Evolutionary conservation across 768 basidiomycete species (phyloP).

Genomic region (Psilocybe tampanensis): DNA sequence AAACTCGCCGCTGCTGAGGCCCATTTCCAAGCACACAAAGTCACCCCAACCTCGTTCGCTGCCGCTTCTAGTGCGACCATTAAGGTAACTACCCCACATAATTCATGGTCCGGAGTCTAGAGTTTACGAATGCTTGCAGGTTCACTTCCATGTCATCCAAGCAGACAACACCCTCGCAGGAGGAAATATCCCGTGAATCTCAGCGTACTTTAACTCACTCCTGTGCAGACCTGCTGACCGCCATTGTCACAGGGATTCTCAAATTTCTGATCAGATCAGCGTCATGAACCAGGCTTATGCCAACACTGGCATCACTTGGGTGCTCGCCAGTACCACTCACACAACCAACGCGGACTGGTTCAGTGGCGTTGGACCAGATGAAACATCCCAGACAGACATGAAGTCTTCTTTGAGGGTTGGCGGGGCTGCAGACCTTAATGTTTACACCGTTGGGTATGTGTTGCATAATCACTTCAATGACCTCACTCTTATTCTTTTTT

Average conservation of each 20-base stretch:
- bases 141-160: slow-evolving; percentile 43
- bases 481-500: not conserved
- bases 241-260: slow-evolving; percentile 31
- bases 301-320: slow-evolving; percentile 37
- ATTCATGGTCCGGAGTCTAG: not conserved
- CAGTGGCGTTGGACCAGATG: slow-evolving; percentile 38
- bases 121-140: no score
- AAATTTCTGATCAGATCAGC: slow-evolving; percentile 37
- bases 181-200: slow-evolving; percentile 44
- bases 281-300: slow-evolving; percentile 46
- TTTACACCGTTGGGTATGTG: slow-evolving; percentile 53
- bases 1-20: slow-evolving; percentile 37
- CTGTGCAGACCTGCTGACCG: not conserved
- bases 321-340: slow-evolving; percentile 42
- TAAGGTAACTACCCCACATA: slow-evolving; percentile 13
- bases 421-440: slow-evolving; percentile 41
- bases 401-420: slow-evolving; percentile 48
- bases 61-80: slow-evolving; percentile 18
- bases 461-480: not conserved
- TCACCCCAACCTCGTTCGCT: slow-evolving; percentile 25
- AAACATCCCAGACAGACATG: slow-evolving; percentile 45
- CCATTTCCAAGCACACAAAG: slow-evolving; percentile 43
- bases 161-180: slow-evolving; percentile 31
- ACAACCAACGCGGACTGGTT: slow-evolving; percentile 52
- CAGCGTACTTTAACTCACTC: not conserved